Evolutionary conservation across 2,329 filamentous ascomycete species (phyloP), one percentile per base, ranked within the genome.

Genomic region (Penicillium sp.): DNA sequence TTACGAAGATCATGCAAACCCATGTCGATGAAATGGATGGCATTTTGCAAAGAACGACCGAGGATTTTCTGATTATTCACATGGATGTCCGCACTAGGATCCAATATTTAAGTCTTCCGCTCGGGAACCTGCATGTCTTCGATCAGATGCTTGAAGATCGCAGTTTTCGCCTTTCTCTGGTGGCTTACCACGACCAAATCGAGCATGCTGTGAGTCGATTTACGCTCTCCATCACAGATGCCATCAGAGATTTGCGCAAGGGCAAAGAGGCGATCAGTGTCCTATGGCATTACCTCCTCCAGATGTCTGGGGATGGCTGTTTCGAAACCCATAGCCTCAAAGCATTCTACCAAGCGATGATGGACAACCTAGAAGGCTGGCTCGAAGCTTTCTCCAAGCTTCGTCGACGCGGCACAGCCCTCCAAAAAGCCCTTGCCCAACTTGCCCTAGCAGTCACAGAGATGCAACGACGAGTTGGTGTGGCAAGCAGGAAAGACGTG

Each of bases 1-100:
- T 97, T 13, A 88, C 96, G 62, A 87, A 84, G 62, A 98, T 98
- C 53, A 81, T 98, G 55, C 92, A 97, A 70, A 87, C 86, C 14
- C 93, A 98, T 73, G 95, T 98, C 59, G 91, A 96, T 69, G 93
- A 98, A 74, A 86, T 98, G 29, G 95, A 98, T 74, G 88, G 89
- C 67, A 97, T 96, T 69, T 80, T 98, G 33, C 91, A 96, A 73
- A 86, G 90, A 19, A 90, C 91, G 0, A 85, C 91, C 44, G 92
- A 96, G 67, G 93, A 97, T 71, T 87, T 97, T 51, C 84, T 89
- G 46, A 80, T 92, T 52, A 91, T 92, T 4, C 84, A 88, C 45
- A 81, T 86, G 59, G 95, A 98, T 71, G 87, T 98, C 62, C 84
- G 85, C 54, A 89, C 91, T 61, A 87, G 93, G 25, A 87, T 96